Evolutionary conservation across 768 basidiomycete genomes (phyloP).

Genomic region (Rhizopogon vulgaris): DNA sequence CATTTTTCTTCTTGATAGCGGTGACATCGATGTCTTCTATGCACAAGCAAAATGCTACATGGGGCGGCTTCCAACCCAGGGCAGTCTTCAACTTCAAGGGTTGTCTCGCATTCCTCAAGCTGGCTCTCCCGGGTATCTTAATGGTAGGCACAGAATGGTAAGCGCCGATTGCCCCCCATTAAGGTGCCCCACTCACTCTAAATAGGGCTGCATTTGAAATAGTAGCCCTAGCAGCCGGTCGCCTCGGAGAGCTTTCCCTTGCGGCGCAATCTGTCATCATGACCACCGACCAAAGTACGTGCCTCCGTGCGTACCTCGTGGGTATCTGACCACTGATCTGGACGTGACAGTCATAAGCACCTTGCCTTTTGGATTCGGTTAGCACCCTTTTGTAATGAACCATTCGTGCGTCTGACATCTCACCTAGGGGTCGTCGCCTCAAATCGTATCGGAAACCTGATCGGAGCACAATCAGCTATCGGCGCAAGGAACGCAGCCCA

Average conservation of each 20-base stretch:
- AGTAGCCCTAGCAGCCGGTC: constrained; percentile 71
- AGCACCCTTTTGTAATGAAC: neutral
- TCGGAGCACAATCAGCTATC: constrained; percentile 48
- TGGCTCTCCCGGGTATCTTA: constrained; percentile 71
- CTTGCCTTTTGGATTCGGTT: constrained; percentile 68
- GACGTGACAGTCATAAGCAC: constrained; percentile 52
- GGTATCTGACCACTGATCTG: neutral
- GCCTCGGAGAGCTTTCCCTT: constrained; percentile 58
- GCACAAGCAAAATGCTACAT: constrained; percentile 53
- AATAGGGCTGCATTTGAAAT: constrained; percentile 77
- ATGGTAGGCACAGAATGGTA: constrained; percentile 83
- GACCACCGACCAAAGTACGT: constrained; percentile 70
- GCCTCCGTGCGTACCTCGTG: neutral
- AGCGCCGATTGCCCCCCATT: constrained; percentile 6
- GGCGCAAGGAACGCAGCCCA: constrained; percentile 57
- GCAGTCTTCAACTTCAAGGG: constrained; percentile 41
- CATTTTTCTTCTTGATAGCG: constrained; percentile 49
- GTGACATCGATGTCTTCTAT: constrained; percentile 43
- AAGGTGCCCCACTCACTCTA: neutral
- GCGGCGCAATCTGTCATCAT: constrained; percentile 77
- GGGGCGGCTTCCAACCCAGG: constrained; percentile 50
- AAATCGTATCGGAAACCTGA: constrained; percentile 65
- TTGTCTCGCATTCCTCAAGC: constrained; percentile 52
- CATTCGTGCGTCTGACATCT: neutral
- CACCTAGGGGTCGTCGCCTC: constrained; percentile 59